A percentile compares a stretch with the other conserved stretches of the same genome.
phyloP scores from a whole-genome alignment of 2,329 filamentous ascomycete species.

The Periconia digitata region DNA sequence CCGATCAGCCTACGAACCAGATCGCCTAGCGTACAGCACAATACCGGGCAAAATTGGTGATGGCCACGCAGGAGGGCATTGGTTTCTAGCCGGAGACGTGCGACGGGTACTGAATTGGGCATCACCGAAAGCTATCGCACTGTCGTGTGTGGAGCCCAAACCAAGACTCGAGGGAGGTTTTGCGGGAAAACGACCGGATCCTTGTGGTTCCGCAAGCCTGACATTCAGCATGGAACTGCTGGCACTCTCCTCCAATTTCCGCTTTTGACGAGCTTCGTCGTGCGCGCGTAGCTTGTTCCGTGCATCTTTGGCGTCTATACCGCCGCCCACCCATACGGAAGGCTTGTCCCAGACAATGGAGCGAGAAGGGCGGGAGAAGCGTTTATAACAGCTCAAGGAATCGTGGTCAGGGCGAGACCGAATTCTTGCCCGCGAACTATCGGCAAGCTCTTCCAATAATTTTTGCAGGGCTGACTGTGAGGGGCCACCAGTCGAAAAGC shows the following conservation, averaged over 20 bases:
- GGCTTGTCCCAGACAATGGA: neutral
- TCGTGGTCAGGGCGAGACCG: neutral
- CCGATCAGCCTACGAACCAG: neutral
- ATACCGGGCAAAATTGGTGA: neutral
- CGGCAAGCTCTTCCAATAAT: slow-evolving; percentile 31
- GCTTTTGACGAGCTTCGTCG: slow-evolving; percentile 24
- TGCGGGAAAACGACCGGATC: neutral
- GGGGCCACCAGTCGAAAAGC: slow-evolving; percentile 11
- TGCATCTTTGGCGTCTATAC: slow-evolving; percentile 22
- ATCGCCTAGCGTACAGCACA: neutral
- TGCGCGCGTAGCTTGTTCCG: slow-evolving; percentile 24
- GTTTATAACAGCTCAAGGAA: neutral
- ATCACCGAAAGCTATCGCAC: slow-evolving; percentile 22
- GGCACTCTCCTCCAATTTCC: neutral
- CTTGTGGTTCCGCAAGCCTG: neutral
- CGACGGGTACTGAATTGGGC: slow-evolving; percentile 15
- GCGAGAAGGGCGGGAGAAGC: neutral
- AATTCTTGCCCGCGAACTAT: neutral
- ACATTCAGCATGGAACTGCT: slow-evolving; percentile 1
- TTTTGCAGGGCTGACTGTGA: slow-evolving; percentile 23
- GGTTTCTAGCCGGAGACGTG: slow-evolving; percentile 6
- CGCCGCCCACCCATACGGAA: slow-evolving; percentile 22
- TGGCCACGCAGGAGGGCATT: neutral
- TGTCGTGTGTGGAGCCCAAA: neutral
- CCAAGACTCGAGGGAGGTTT: neutral